Base-by-base conservation (phyloP, 1,284 basidiomycete genomes). In the Pterulicium gracile region DNA sequence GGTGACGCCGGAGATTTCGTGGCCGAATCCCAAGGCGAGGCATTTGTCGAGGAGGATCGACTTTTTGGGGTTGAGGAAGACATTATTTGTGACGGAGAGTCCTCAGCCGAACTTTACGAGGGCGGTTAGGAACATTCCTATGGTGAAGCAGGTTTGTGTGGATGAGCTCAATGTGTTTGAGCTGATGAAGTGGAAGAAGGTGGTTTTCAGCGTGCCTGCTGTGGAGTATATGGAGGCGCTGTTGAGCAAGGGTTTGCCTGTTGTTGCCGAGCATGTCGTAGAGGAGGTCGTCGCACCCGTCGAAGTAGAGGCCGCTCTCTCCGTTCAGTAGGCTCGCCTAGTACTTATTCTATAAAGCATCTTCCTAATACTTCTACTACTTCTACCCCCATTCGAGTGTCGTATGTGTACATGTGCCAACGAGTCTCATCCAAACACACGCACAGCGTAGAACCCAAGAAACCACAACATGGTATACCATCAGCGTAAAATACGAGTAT, bases 101-200 rank as follows among this genome's bases (percentile, higher is more conserved):
- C 27, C 27, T 10, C 27, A 32, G 27, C n/a, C 27, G n/a, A 32
- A 32, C 27, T 32, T 32, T n/a, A 32, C 27, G 50, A 65, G 77
- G 44, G 75, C 81, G 1, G 75, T 78, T 49, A 62, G 67, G 44
- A 88, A 87, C 57, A 67, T 93, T 27, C 71, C 73, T 24, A 72
- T 73, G 35, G 69, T 88, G 20, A 75, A 81, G 46, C 64, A 83
- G 40, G 69, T 71, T 44, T 73, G 73, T 1, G 78, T 75, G 13
- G 68, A 81, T 44, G 77, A 89, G 47, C 66, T 89, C 43, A 76
- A 75, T 42, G 79, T 91, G 3, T 91, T 88, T 61, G 81, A 89
- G 57, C 59, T 87, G 27, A 64, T 93, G 56, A 82, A 79, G 60
- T 89, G 86, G 79, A 76, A 75, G 45, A 71, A 80, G 46, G 59